Conservation (phyloP, 768 basidiomycete species). For the Grammothele lineata region DNA sequence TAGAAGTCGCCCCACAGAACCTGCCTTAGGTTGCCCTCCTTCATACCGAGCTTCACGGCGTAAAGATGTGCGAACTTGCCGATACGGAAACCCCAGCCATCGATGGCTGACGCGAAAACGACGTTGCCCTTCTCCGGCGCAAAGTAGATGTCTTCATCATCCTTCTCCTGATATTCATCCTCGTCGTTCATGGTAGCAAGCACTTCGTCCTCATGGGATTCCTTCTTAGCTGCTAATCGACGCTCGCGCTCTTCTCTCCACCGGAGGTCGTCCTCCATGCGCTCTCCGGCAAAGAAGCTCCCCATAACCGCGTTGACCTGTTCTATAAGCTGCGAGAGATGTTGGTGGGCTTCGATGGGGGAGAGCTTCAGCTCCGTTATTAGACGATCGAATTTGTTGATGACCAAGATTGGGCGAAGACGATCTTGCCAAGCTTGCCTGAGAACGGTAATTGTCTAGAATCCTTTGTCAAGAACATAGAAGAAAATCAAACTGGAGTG, state of each 20-base stretch:
- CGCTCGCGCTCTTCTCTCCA: constrained; percentile 93
- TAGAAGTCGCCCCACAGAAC: constrained; percentile 98
- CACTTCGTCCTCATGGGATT: constrained; percentile 59
- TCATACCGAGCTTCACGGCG: constrained; percentile 84
- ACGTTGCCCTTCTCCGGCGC: constrained; percentile 95
- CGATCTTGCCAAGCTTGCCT: constrained; percentile 92
- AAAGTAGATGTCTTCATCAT: constrained; percentile 97
- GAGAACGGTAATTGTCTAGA: constrained; percentile 89
- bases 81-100: constrained; percentile 96
- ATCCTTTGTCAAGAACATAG: not conserved
- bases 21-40: constrained; percentile 77
- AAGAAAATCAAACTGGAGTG: not conserved
- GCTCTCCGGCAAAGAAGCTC: constrained; percentile 86
- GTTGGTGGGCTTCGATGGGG: constrained; percentile 91
- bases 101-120: constrained; percentile 91
- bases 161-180: constrained; percentile 86
- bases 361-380: constrained; percentile 91
- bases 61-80: constrained; percentile 93
- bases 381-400: constrained; percentile 95
- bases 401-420: constrained; percentile 86
- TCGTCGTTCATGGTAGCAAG: constrained; percentile 43
- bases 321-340: constrained; percentile 89
- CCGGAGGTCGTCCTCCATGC: constrained; percentile 94
- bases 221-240: constrained; percentile 72
- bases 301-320: constrained; percentile 99